Evolutionary conservation across 345 rosid species (phyloP).

Genomic region (Gossypium bickii): DNA sequence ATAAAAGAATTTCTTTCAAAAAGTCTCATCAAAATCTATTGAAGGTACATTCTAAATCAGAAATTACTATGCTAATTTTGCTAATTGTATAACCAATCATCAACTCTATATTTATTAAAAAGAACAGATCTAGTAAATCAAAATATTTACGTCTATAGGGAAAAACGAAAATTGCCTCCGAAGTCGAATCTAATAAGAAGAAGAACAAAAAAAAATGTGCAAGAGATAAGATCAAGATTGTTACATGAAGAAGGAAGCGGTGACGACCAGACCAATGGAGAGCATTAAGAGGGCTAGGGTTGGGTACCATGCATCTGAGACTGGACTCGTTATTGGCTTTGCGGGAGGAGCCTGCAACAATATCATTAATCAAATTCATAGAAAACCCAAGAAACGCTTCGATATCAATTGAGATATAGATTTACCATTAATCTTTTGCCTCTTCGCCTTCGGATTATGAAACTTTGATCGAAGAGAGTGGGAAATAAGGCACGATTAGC

Average conservation of each 20-base stretch:
- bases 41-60: not conserved
- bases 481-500: not conserved
- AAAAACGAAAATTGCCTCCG: not conserved
- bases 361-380: not conserved
- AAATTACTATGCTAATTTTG: not conserved
- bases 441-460: not conserved
- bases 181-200: not conserved
- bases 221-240: not conserved
- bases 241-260: conserved; percentile 23
- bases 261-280: conserved; percentile 15
- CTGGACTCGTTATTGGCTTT: conserved; percentile 19
- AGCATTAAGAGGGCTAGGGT: conserved; percentile 13
- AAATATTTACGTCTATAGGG: not conserved
- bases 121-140: not conserved
- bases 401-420: not conserved
- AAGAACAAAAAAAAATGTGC: not conserved
- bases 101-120: not conserved
- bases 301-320: conserved; percentile 20
- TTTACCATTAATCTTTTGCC: conserved; percentile 12
- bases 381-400: not conserved
- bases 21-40: not conserved
- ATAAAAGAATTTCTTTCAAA: not conserved
- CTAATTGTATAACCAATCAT: not conserved
- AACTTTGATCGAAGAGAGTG: not conserved
- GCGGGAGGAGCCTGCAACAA: not conserved